A percentile compares a stretch with the other conserved stretches of the same genome.
Conservation (phyloP, 441 rosid species). For the Eruca vesicaria region DNA sequence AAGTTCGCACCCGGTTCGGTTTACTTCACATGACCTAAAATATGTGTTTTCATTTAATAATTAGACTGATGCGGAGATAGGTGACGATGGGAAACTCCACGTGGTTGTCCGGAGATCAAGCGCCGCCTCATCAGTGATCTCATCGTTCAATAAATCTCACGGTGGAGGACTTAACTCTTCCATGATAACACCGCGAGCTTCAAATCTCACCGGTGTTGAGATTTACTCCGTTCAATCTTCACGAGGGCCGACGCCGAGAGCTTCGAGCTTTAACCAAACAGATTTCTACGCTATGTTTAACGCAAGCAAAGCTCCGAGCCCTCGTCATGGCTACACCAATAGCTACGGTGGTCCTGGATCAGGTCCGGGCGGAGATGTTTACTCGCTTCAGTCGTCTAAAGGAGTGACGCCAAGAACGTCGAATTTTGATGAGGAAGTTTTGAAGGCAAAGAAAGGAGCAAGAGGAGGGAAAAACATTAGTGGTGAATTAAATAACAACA, state of each 20-base stretch:
- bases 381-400: constrained; percentile 74
- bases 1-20: too few relatives aligned
- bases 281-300: constrained; percentile 84
- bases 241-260: constrained; percentile 80
- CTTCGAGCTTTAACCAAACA: constrained; percentile 83
- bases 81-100: constrained; percentile 78
- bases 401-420: constrained; percentile 80
- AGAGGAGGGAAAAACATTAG: constrained; percentile 71
- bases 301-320: constrained; percentile 72
- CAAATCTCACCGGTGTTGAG: constrained; percentile 80
- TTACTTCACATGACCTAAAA: neutral
- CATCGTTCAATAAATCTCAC: constrained; percentile 75
- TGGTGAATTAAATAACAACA: constrained; percentile 64
- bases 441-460: constrained; percentile 55
- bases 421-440: constrained; percentile 80
- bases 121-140: constrained; percentile 68
- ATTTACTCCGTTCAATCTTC: constrained; percentile 84
- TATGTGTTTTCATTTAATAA: neutral
- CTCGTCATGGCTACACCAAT: constrained; percentile 71
- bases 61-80: constrained; percentile 81
- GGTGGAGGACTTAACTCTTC: constrained; percentile 60
- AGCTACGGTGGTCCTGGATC: constrained; percentile 35
- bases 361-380: constrained; percentile 53
- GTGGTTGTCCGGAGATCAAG: constrained; percentile 66
- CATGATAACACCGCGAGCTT: constrained; percentile 71